Evolutionary conservation across 306 rosid species (phyloP), one percentile per base, ranked within the genome.

Genomic region (Trifolium subterraneum): DNA sequence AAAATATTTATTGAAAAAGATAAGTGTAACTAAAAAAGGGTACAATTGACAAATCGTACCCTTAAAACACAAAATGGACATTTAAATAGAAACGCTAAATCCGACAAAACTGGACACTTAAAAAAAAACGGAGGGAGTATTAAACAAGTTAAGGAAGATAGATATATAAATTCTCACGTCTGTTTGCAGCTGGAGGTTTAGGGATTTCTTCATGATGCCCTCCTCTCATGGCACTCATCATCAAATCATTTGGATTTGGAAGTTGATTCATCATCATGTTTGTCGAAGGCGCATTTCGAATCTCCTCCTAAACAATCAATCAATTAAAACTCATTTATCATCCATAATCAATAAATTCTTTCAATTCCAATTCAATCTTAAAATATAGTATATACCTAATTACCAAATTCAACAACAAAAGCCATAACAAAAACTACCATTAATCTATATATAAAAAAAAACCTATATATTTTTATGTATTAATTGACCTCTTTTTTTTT

Each of bases 271-370:
- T 80, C 81, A 84, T 39, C 79, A 85, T 80, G 56, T 87, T 89
- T 74, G 91, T 39, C 36, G 88, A 79, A 36, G 92, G 90, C 44
- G 83, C 75, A 81, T 85, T 87, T 71, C 97, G 80, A 73, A 94
- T 89, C 80, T 92, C 98, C 84, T 91, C 97, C 98, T 94, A 84
- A 67, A 23, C 33, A 52, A 52, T 52, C n/a, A 54, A 8, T 51
- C 5, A 23, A 6, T 29, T 13, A 69, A 65, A 35, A 18, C 19
- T 51, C 71, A 71, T 60, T 9, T 20, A 0, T 20, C 22, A 27
- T 4, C 64, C 62, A 41, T 7, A 68, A 76, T 69, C 16, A 63
- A 31, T 15, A 5, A 22, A 5, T 1, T 0, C 45, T 44, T n/a
- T 19, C 62, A 54, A 51, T 65, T 55, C 71, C 51, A 67, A 31